These are phyloP conservation scores for Cyclotella atomus DNA, from an alignment of 108 stramenopile genomes.

Conservation along the genomic window DNA sequence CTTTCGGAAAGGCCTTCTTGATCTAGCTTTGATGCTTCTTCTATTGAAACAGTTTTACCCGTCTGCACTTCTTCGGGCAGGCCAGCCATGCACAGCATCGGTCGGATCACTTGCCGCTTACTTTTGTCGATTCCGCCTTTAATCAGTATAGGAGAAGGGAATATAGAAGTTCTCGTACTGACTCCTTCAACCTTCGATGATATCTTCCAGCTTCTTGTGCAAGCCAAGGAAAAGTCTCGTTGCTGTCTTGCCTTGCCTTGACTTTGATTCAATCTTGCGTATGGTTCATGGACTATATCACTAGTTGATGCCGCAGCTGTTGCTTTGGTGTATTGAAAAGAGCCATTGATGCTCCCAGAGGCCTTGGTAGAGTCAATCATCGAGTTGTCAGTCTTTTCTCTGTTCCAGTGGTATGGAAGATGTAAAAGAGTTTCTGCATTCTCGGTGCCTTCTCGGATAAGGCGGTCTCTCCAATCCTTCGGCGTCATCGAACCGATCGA, in stretches of 20 bases:
- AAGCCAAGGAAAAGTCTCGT: constrained; percentile 32
- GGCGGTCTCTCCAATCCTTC: constrained; percentile 21
- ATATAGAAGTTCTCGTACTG: constrained; percentile 49
- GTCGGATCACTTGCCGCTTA: constrained; percentile 34
- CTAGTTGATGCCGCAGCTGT: background rate
- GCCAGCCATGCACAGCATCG: constrained; percentile 36
- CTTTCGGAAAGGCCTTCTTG: constrained; percentile 44
- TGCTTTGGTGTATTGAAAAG: background rate
- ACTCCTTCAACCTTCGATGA: constrained; percentile 50
- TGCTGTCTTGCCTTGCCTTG: constrained; percentile 29
- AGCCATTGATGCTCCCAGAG: background rate
- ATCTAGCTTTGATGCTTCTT: constrained; percentile 43
- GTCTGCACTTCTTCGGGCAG: constrained; percentile 38
- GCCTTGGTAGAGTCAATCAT: background rate
- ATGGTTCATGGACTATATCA: background rate
- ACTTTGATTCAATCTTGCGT: constrained; percentile 12
- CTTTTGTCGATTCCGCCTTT: constrained; percentile 17
- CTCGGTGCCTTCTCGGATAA: constrained; percentile 8
- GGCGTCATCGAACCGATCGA: constrained; percentile 30
- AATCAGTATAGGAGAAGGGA: constrained; percentile 23
- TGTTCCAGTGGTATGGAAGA: constrained; percentile 40
- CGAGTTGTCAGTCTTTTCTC: background rate
- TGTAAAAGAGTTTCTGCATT: constrained; percentile 28
- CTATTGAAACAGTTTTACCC: constrained; percentile 36
- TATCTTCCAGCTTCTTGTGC: constrained; percentile 40